Evolutionary conservation across 1,284 basidiomycete species (phyloP), one percentile per base, ranked within the genome.

Genomic region (Laetiporus sulphureus): DNA sequence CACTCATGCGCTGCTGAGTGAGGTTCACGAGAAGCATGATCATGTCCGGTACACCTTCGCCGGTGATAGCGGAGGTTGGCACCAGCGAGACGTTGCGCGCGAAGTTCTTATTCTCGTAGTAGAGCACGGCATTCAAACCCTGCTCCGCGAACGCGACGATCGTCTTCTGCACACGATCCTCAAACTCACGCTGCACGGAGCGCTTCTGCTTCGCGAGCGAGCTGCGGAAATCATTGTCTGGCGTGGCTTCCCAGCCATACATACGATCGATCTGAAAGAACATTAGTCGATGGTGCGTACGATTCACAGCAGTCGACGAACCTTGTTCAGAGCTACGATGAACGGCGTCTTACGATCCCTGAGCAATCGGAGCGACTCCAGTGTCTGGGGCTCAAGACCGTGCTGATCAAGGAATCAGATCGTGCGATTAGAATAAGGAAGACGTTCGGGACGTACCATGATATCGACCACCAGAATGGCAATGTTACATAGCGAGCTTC

Each of bases 31-130:
- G 83, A 25, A 99, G 77, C 83, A 94, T 91, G 64, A 99, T 93
- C 91, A 99, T 93, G 69, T 99, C 96, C n/a, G 96, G 96, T 19
- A 99, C 79, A 69, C 96, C 96, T 69, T 99, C 96, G 48, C 96
- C 96, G 1, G 95, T 97, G 63, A 95, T 82, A 22, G 96, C 96
- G 42, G 95, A 98, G 5, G 96, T 99, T 24, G 96, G 96, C 13
- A 99, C 95, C 33, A 99, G 73, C 8, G 93, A 97, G 49, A 99
- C 94, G 57, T 94, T 93, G 47, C 87, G 79, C 39, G 86, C 91
- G 53, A 97, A 88, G 67, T 81, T 93, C 71, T 92, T 96, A 82
- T 99, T 99, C 44, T 97, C 88, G 69, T 97, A 98, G 73, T 97
- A 99, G 45, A 93, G 79, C 41, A 87, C 82, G 29, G 96, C 82